phyloP scores from a whole-genome alignment of 306 rosid species.

The Quercus berberidifolia region DNA sequence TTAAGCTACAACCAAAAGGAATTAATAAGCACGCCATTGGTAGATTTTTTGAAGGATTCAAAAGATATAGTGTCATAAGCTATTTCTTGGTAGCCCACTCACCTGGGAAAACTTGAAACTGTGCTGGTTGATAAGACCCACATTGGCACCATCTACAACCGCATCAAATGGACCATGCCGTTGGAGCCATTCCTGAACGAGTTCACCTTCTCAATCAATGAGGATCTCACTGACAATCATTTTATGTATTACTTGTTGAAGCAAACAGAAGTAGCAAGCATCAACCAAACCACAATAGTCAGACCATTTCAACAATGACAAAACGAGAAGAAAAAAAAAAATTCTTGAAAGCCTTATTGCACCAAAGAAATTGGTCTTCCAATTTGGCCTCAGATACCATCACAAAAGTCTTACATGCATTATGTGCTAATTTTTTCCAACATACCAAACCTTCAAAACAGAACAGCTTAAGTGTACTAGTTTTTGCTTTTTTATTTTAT shows the following conservation, averaged over 20 bases:
- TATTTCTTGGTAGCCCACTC: constrained; percentile 13
- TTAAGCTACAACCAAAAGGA: constrained; percentile 62
- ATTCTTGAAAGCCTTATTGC: no score
- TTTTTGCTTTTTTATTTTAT: no score
- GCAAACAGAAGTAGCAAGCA: constrained; percentile 18
- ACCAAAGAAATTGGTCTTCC: no score
- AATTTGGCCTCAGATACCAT: no score
- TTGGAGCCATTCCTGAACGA: constrained; percentile 79
- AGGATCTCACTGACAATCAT: constrained; percentile 23
- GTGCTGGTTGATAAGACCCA: constrained; percentile 29
- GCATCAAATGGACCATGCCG: constrained; percentile 86
- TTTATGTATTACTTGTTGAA: constrained; percentile 19
- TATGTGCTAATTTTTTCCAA: no score
- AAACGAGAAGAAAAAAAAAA: no score
- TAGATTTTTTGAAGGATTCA: background rate
- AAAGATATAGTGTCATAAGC: background rate
- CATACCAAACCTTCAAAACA: no score
- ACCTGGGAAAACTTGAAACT: constrained; percentile 67
- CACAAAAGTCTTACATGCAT: no score
- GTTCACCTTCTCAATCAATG: constrained; percentile 48
- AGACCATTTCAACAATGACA: background rate
- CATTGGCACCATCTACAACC: constrained; percentile 90
- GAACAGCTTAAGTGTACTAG: no score
- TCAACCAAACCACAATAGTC: background rate
- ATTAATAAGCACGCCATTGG: constrained; percentile 18